Evolutionary conservation across 2,329 filamentous ascomycete species (phyloP).

Genomic region (Fusarium decemcellulare): DNA sequence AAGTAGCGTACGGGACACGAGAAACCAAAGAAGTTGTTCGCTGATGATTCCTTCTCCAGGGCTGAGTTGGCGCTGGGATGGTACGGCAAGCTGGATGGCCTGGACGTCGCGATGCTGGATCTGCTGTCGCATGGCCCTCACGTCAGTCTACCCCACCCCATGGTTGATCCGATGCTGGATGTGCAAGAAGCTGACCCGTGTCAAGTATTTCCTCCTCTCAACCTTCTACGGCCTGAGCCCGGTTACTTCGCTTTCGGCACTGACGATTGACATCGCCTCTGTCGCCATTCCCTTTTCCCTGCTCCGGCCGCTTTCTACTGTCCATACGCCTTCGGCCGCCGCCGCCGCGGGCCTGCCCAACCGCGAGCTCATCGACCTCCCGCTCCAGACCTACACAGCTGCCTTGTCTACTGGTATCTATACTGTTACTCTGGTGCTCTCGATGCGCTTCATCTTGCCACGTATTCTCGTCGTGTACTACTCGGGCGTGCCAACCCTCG

Average conservation of each 20-base stretch:
- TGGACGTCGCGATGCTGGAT: slow-evolving; percentile 76
- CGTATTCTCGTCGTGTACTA: slow-evolving; percentile 82
- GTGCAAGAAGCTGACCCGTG: slow-evolving; percentile 29
- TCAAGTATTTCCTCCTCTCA: slow-evolving; percentile 78
- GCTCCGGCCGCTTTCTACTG: slow-evolving; percentile 76
- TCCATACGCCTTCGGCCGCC: slow-evolving; percentile 68
- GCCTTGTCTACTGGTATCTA: slow-evolving; percentile 82
- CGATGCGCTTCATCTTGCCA: slow-evolving; percentile 80
- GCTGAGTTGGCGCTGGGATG: slow-evolving; percentile 80
- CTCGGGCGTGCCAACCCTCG: slow-evolving; percentile 76
- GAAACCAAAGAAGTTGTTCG: not conserved
- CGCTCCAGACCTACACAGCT: slow-evolving; percentile 75
- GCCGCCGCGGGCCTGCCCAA: slow-evolving; percentile 65
- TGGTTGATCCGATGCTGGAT: not conserved
- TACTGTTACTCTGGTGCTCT: slow-evolving; percentile 77
- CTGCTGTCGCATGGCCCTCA: slow-evolving; percentile 82
- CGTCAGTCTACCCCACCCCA: slow-evolving; percentile 58
- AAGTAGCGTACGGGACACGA: slow-evolving; percentile 51
- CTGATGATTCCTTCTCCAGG: slow-evolving; percentile 56
- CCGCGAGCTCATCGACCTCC: slow-evolving; percentile 75
- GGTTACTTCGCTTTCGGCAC: slow-evolving; percentile 71
- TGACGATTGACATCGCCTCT: slow-evolving; percentile 78
- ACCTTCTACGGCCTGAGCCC: slow-evolving; percentile 82
- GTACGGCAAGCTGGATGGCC: slow-evolving; percentile 81
- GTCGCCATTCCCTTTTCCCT: slow-evolving; percentile 82